Base-by-base conservation (phyloP, 75 land plant genomes). In the Cunninghamia lanceolata region DNA sequence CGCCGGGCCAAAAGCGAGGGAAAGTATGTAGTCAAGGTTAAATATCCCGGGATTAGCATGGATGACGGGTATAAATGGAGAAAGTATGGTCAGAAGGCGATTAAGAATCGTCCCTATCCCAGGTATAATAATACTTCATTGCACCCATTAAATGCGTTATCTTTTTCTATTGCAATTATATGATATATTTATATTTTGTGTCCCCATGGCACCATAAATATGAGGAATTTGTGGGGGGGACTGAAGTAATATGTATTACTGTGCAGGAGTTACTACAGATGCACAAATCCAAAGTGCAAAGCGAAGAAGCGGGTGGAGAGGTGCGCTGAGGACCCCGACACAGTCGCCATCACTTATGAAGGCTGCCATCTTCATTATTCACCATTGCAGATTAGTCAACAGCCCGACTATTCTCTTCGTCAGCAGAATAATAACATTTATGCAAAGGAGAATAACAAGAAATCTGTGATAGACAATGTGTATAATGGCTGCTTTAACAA, bases 241-340 rank as follows among this genome's bases (percentile, higher is more conserved):
- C 2, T 45, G 46, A 45, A n/a, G n/a, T n/a, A n/a, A n/a, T n/a
- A n/a, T n/a, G n/a, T n/a, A n/a, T n/a, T n/a, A n/a, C 2, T 50
- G 52, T 74, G 66, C 88, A 93, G 96, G 91, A 94, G 94, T 84
- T 94, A 93, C 50, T 93, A 93, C 85, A 92, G 88, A 83, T 94
- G 96, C 87, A 93, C 94, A 50, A 94, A 92, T 85, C 93, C 94
- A 28, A 87, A 91, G 30, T 94, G 96, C 86, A 88, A 84, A 16
- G 96, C 96, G 6, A 94, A 94, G 89, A 94, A 93, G 84, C 96
- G 93, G 66, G 94, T 94, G 83, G 94, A 94, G 82, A 84, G 88
- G 68, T 92, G 90, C 2, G 78, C 19, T 3, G 93, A 93, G 11
- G 96, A 94, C 83, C 92, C 93, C 4, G 93, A 92, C 28, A 87